These are phyloP conservation scores for Aspergillus olivimuriae DNA, from an alignment of 495 filamentous ascomycete genomes.

Conservation along the genomic window DNA sequence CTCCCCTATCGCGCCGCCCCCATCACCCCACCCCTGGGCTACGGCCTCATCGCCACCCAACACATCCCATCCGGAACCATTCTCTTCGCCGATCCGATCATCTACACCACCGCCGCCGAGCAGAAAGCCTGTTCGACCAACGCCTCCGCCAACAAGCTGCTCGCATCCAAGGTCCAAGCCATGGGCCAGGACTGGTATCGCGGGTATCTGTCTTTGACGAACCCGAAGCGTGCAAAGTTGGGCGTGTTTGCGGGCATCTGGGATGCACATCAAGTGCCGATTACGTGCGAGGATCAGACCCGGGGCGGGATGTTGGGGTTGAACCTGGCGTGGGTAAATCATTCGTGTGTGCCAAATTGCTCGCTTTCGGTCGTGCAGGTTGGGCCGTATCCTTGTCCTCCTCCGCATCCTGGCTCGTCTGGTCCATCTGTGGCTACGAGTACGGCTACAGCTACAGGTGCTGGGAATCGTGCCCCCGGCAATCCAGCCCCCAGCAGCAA, in stretches of 20 bases:
- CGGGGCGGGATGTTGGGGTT: slow-evolving; percentile 10
- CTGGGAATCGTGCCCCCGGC: too few relatives aligned
- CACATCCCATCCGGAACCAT: slow-evolving; percentile 5
- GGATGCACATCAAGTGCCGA: slow-evolving; percentile 5
- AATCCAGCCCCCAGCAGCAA: too few relatives aligned
- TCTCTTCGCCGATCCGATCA: slow-evolving; percentile 8
- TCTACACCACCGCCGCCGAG: background rate
- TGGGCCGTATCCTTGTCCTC: background rate
- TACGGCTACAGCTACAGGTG: too few relatives aligned
- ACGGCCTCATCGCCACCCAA: slow-evolving; percentile 3
- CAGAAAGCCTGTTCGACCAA: background rate
- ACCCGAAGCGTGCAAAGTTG: background rate
- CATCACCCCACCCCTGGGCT: background rate
- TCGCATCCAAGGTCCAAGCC: slow-evolving; percentile 3
- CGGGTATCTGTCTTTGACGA: slow-evolving; percentile 3
- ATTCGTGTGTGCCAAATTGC: slow-evolving; percentile 14
- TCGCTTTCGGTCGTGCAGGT: background rate
- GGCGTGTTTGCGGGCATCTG: slow-evolving; percentile 3
- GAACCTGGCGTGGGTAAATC: slow-evolving; percentile 14
- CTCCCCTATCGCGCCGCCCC: background rate
- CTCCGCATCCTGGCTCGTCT: background rate
- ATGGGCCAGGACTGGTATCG: slow-evolving; percentile 10
- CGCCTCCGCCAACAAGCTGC: background rate
- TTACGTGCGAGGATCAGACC: background rate
- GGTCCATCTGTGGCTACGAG: background rate